Evolutionary conservation across 768 basidiomycete genomes (phyloP).

Genomic region (Clitopilus hobsonii): DNA sequence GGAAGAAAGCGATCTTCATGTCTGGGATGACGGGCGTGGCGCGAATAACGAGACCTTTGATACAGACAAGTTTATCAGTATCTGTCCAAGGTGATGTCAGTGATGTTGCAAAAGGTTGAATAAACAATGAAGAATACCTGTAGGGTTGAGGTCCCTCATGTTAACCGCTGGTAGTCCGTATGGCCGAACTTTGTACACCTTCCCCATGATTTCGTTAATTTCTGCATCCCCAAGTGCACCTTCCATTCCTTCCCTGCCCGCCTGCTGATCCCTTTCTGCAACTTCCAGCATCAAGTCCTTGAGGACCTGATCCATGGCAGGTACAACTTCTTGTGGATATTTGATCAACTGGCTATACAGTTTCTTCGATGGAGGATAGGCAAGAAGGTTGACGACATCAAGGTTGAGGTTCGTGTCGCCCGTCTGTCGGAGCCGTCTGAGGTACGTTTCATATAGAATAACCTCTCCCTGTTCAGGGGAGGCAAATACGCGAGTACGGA

Average conservation of each 20-base stretch:
- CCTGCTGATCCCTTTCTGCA: constrained; percentile 75
- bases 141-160: constrained; percentile 94
- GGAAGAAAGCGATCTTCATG: constrained; percentile 99
- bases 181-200: constrained; percentile 90
- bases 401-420: constrained; percentile 93
- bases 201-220: constrained; percentile 81
- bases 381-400: constrained; percentile 79
- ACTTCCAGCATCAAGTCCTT: constrained; percentile 90
- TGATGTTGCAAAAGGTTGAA: background rate
- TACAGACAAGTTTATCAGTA: constrained; percentile 94
- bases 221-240: constrained; percentile 78
- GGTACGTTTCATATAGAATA: constrained; percentile 72
- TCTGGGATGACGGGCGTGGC: constrained; percentile 98
- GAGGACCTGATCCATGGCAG: constrained; percentile 94
- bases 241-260: constrained; percentile 68
- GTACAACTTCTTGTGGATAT: constrained; percentile 96
- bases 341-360: constrained; percentile 80
- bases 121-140: constrained; percentile 45
- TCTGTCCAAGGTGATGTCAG: constrained; percentile 43
- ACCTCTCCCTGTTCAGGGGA: constrained; percentile 66
- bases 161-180: constrained; percentile 82
- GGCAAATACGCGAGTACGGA: constrained; percentile 43
- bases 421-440: constrained; percentile 83
- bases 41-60: constrained; percentile 96
- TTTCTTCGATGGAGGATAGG: constrained; percentile 83